Conservation (phyloP, 305 asterid species). For the Petunia hybrid region DNA sequence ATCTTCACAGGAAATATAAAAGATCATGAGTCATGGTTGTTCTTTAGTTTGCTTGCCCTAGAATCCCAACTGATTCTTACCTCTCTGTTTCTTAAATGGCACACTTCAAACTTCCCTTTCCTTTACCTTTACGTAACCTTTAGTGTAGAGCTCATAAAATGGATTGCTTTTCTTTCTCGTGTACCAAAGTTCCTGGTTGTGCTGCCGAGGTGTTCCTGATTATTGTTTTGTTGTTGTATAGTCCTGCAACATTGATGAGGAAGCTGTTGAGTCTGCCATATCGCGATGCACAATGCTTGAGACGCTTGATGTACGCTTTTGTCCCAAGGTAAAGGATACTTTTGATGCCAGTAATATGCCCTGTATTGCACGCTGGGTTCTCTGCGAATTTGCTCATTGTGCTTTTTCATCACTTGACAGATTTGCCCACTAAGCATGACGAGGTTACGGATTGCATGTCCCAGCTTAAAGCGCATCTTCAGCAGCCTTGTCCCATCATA, state of each 20-base stretch:
- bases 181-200: background rate
- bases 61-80: too few species aligned
- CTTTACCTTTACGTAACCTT: background rate
- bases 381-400: constrained; percentile 18
- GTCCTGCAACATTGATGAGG: constrained; percentile 89
- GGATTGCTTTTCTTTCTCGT: background rate
- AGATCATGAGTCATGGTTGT: background rate
- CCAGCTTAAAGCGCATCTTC: constrained; percentile 87
- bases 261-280: constrained; percentile 81
- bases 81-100: background rate
- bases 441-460: constrained; percentile 69
- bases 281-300: constrained; percentile 73
- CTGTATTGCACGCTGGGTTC: background rate
- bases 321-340: constrained; percentile 67
- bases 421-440: constrained; percentile 72
- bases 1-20: background rate
- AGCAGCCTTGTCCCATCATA: constrained; percentile 66
- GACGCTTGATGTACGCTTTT: constrained; percentile 94
- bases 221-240: constrained; percentile 35
- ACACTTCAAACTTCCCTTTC: background rate
- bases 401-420: constrained; percentile 43
- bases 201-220: background rate
- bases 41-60: background rate
- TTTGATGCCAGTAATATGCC: background rate
- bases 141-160: background rate